Percentiles rank a stretch among this genome's conserved stretches.
phyloP scores from a whole-genome alignment of 805 yeast species.

The Metschnikowia bowlesiae region DNA sequence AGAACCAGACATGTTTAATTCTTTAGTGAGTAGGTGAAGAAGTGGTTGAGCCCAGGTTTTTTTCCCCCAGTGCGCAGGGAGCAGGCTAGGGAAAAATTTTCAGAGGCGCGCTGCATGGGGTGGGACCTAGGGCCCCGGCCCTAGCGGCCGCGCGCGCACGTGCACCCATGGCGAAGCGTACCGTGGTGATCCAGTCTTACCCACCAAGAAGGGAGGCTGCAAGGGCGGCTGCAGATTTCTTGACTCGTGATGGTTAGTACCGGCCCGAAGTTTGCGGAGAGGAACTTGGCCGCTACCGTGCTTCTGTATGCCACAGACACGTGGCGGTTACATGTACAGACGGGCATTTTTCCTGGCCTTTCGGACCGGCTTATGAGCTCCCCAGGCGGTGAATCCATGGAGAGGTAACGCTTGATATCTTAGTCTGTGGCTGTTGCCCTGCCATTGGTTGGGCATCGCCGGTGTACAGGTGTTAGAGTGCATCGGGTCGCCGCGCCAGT shows the following conservation, averaged over 20 bases:
- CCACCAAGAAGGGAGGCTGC: neutral
- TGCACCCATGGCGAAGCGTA: neutral
- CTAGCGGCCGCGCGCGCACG: constrained; percentile 11
- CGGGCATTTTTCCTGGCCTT: neutral
- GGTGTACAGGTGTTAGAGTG: neutral
- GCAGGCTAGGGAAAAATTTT: constrained; percentile 22
- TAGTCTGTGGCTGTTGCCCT: too few species aligned
- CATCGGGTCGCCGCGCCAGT: neutral
- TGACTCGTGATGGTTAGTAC: neutral
- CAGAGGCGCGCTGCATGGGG: constrained; percentile 7
- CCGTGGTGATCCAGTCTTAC: too few species aligned
- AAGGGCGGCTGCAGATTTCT: neutral
- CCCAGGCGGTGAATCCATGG: too few species aligned
- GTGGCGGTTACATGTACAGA: too few species aligned
- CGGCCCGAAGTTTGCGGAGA: too few species aligned
- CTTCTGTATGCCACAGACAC: neutral
- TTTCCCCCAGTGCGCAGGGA: constrained; percentile 17
- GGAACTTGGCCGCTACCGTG: neutral
- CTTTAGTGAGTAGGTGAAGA: constrained; percentile 20
- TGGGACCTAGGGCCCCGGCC: constrained; percentile 13
- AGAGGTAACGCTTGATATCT: too few species aligned
- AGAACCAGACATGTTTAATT: constrained; percentile 68
- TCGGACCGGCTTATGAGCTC: too few species aligned
- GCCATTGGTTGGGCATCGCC: neutral
- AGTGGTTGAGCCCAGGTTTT: constrained; percentile 12